phyloP scores from a whole-genome alignment of 2,329 filamentous ascomycete genomes.

The Apiospora hydei region DNA sequence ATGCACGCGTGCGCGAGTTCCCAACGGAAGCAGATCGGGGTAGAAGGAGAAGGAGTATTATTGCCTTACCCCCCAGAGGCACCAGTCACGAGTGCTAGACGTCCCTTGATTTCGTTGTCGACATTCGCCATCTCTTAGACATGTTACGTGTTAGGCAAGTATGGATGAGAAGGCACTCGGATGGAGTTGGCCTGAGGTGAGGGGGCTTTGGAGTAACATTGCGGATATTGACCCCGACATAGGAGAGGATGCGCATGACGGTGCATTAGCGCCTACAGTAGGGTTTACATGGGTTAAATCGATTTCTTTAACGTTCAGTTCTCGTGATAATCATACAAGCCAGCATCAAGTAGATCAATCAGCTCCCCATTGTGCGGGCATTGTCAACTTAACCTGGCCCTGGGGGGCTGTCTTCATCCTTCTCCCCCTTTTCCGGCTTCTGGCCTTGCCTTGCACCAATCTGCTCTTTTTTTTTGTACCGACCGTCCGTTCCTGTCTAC shows the following conservation, averaged over 20 bases:
- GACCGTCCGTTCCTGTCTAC: slow-evolving; percentile 5
- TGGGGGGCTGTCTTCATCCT: background rate
- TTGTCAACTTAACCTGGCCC: background rate
- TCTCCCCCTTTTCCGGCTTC: background rate
- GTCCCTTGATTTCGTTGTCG: slow-evolving; percentile 44
- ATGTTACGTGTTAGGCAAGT: background rate
- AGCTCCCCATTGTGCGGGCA: background rate
- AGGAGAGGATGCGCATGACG: background rate
- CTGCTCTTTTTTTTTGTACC: background rate
- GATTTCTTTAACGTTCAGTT: slow-evolving; percentile 1
- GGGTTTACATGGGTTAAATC: slow-evolving; percentile 2
- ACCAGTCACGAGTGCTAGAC: slow-evolving; percentile 45
- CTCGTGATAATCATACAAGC: slow-evolving; percentile 18
- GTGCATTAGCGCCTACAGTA: slow-evolving; percentile 16
- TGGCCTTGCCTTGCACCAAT: background rate
- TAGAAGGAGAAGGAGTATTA: slow-evolving; percentile 2
- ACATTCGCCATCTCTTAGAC: slow-evolving; percentile 36
- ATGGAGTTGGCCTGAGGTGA: background rate
- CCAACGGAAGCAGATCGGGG: background rate
- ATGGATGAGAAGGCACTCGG: background rate
- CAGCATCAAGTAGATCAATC: slow-evolving; percentile 2
- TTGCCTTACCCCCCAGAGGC: slow-evolving; percentile 44
- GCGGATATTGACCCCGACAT: slow-evolving; percentile 10
- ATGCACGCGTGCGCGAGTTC: background rate
- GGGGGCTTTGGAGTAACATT: slow-evolving; percentile 14